phyloP scores from a whole-genome alignment of 75 land plant genomes.

The Pinus tabuliformis region DNA sequence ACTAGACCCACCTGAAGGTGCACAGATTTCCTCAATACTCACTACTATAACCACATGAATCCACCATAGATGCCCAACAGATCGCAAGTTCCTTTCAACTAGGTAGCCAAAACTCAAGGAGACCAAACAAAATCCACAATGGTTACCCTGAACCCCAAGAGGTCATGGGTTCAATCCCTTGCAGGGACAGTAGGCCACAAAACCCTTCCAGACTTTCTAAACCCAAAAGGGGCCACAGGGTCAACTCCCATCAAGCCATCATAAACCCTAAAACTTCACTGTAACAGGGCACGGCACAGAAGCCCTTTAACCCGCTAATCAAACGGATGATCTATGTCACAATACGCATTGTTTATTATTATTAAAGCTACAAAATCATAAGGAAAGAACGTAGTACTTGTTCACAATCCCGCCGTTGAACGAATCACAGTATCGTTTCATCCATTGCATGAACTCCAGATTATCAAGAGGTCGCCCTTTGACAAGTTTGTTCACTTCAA shows the following conservation, averaged over 20 bases:
- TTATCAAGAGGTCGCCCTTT: slow-evolving; percentile 87
- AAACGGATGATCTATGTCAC: neutral
- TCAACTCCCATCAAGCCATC: neutral
- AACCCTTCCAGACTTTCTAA: neutral
- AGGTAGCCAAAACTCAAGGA: neutral
- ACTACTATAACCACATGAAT: neutral
- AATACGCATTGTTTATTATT: too few species aligned
- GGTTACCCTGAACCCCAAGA: neutral
- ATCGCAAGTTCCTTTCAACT: neutral
- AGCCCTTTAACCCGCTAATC: neutral
- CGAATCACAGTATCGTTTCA: slow-evolving; percentile 83
- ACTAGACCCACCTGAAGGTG: neutral
- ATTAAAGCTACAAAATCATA: too few species aligned
- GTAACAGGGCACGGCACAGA: neutral
- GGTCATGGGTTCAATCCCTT: neutral
- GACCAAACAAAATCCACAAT: neutral
- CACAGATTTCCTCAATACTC: neutral
- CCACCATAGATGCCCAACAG: neutral
- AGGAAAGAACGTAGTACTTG: slow-evolving; percentile 20
- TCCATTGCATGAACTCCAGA: slow-evolving; percentile 92
- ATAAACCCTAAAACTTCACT: neutral
- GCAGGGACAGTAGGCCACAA: too few species aligned
- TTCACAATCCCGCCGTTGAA: slow-evolving; percentile 45
- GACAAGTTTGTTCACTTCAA: slow-evolving; percentile 78
- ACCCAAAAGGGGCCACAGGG: neutral